Evolutionary conservation across 495 filamentous ascomycete species (phyloP).

Genomic region (Neurospora sp.): DNA sequence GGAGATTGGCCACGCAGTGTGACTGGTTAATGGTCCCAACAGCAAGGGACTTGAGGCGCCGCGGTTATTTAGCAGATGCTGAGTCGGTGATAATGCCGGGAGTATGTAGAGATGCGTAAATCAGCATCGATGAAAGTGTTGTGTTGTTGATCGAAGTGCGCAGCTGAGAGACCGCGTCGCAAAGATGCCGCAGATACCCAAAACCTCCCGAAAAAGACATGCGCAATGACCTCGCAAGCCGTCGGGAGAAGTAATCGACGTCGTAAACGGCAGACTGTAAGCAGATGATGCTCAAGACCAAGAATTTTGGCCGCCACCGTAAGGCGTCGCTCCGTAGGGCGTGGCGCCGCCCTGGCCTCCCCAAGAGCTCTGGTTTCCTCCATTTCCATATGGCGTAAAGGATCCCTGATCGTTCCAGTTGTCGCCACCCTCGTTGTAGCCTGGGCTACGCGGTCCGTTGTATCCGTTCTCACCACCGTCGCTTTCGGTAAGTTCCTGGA

Average conservation of each 20-base stretch:
- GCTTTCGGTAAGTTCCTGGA: conserved; percentile 56
- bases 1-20: not conserved
- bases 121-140: not conserved
- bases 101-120: not conserved
- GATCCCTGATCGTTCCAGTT: conserved; percentile 54
- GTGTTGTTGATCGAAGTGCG: not conserved
- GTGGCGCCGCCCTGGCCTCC: conserved; percentile 63
- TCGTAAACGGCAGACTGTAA: not conserved
- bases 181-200: not conserved
- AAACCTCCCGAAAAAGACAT: not conserved
- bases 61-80: not conserved
- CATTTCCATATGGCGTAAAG: conserved; percentile 63
- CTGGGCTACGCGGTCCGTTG: conserved; percentile 52
- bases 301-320: conserved; percentile 13
- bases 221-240: not conserved
- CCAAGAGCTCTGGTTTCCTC: conserved; percentile 51
- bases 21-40: not conserved
- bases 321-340: conserved; percentile 38
- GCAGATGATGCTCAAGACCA: conserved; percentile 15
- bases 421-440: conserved; percentile 47
- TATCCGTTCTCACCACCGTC: conserved; percentile 45
- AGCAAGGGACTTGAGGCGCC: not conserved
- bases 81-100: not conserved
- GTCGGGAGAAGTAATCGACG: not conserved
- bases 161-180: not conserved